Conservation (phyloP, 2,329 filamentous ascomycete genomes). For the Paracoccidioides lutzii region DNA sequence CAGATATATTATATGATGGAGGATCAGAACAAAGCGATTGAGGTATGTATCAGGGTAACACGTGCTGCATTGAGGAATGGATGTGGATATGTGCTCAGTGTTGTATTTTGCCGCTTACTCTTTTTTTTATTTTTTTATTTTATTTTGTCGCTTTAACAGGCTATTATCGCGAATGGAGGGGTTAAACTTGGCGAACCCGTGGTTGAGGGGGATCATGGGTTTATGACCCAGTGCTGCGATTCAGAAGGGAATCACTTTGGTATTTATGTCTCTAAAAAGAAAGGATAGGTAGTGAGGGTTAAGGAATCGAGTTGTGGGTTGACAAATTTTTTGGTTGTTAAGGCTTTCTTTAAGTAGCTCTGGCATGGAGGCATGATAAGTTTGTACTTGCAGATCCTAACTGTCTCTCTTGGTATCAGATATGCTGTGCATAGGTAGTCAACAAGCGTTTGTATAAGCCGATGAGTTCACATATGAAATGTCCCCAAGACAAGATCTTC, state of each 20-base stretch:
- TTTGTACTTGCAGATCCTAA: too few species aligned
- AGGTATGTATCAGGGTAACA: constrained; percentile 6
- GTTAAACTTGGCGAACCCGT: constrained; percentile 10
- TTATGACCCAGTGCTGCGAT: constrained; percentile 14
- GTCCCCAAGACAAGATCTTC: too few species aligned
- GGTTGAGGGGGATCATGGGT: constrained; percentile 11
- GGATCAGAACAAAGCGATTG: constrained; percentile 10
- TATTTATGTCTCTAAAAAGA: constrained; percentile 5
- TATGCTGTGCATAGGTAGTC: too few species aligned
- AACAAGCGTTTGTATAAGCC: too few species aligned
- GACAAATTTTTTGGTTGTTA: neutral
- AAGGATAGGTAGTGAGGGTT: neutral
- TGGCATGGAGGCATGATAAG: neutral
- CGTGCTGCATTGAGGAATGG: neutral
- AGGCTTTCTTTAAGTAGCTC: neutral
- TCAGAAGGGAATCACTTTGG: constrained; percentile 16
- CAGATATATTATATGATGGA: constrained; percentile 15
- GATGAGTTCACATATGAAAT: too few species aligned
- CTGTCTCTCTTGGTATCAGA: too few species aligned
- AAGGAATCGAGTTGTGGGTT: too few species aligned
- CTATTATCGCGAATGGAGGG: constrained; percentile 12
- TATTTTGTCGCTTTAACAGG: constrained; percentile 1
- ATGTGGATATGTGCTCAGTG: too few species aligned
- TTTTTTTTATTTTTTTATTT: neutral
- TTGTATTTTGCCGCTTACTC: neutral